Base-by-base conservation (phyloP, 1,284 basidiomycete genomes). In the Puccinia novopanici region DNA sequence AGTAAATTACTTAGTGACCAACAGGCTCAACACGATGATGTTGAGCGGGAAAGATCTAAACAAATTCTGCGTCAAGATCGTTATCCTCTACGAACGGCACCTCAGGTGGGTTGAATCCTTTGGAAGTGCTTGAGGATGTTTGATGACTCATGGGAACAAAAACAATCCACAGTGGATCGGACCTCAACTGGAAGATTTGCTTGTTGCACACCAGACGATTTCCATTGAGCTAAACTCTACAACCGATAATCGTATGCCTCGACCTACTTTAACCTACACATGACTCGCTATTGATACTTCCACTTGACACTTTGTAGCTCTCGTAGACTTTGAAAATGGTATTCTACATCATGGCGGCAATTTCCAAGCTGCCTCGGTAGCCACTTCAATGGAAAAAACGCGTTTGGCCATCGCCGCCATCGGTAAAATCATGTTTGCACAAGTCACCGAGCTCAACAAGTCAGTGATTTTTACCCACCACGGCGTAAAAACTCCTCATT, bases 311-410 rank as follows among this genome's bases (percentile, higher is more conserved):
- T 34, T 34, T 34, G 34, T 34, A 84, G 92, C 91, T 17, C 88
- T 91, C 37, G 87, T 92, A 73, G 91, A 93, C 83, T 88, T 90
- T 42, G 88, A 90, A 81, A 90, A 89, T 27, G 90, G 90, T 6
- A 86, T 88, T 61, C 88, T 92, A 6, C 91, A 93, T 85, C 91
- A 93, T 83, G 93, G 93, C 24, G 93, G 93, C 13, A 93, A 93
- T 84, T 94, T 94, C 89, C 92, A 93, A 85, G 92, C 92, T 0
- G 92, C 93, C 89, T 89, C 92, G 0, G 90, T 95, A 72, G 92
- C 93, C 12, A 93, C 92, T 81, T 91, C 91, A 8, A 93, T 94
- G 91, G 93, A 95, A 85, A 93, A 93, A 85, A 92, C 92, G 3
- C 91, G 93, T 22, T 89, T 94, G 52, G 89, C 91, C 3, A 87